Base-by-base conservation (phyloP, 352 stramenopile species). In the Hyaloperonospora brassicae region DNA sequence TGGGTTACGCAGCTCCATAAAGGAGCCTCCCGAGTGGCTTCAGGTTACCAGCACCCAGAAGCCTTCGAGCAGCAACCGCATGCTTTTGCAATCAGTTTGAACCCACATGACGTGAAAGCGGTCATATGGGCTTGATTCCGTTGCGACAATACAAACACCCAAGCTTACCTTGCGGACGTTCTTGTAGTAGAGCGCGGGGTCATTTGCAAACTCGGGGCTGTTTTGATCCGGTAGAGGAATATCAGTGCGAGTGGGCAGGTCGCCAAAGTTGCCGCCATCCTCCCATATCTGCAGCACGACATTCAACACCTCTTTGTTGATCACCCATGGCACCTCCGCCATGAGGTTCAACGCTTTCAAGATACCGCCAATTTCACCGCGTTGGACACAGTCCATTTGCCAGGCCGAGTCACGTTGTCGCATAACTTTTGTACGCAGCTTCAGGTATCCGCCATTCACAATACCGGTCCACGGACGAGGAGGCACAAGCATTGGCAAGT, bases 401-500 rank as follows among this genome's bases (percentile, higher is more conserved):
- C 79, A 89, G 25, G 73, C 75, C 25, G 73, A 82, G 46, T 88
- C 78, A 31, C 83, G 79, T 52, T 89, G 76, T 21, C 95, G 84
- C 87, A 99, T 97, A 50, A 98, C 85, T 56, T 95, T 88, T 21
- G 86, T 90, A 48, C 94, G 83, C 14, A 98, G 72, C 50, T 79
- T 90, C 39, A 97, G 66, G 64, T 98, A 99, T 8, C 93, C 95
- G 13, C 96, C 96, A 50, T 95, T 83, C 46, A 87, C 78, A 6
- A 95, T 68, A 44, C 64, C 72, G 7, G 77, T 81, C 96, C 96
- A 99, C 24, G 80, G 73, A 51, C 79, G 85, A 12, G 96, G 96
- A 17, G 95, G 92, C 9, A 98, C 87, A 39, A 98, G 76, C 96
- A 98, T 99, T 17, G 96, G 95, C 52, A 97, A 75, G 59, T 97